A percentile compares a stretch with the other conserved stretches of the same genome.
phyloP scores from a whole-genome alignment of 305 asterid genomes.

The Solanum hybrid region DNA sequence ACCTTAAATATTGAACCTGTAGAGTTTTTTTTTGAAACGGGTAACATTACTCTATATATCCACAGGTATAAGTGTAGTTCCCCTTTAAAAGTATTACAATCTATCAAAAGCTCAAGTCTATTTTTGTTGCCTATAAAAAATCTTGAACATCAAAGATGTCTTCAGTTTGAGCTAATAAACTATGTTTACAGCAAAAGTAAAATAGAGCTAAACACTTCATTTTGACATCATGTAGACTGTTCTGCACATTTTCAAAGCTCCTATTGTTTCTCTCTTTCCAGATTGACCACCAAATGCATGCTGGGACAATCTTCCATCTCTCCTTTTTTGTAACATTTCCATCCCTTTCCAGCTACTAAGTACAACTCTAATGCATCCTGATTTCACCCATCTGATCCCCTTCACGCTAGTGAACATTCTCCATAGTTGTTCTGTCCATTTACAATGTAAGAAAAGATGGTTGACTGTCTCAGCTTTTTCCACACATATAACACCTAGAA shows the following conservation, averaged over 20 bases:
- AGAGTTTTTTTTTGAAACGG: background rate
- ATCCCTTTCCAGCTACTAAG: background rate
- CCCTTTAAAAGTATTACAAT: background rate
- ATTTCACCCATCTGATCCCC: background rate
- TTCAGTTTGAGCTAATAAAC: background rate
- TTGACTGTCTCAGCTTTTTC: background rate
- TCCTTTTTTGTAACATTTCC: background rate
- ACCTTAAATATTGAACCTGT: background rate
- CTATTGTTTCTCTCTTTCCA: background rate
- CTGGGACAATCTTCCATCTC: background rate
- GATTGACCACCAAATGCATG: background rate
- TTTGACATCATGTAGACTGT: background rate
- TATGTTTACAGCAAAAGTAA: background rate
- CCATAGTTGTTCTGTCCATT: background rate
- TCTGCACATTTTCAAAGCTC: background rate
- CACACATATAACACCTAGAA: background rate
- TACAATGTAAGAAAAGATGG: background rate
- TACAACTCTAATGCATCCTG: background rate
- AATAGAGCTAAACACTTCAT: background rate
- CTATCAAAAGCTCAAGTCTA: background rate
- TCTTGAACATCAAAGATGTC: background rate
- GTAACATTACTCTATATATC: background rate
- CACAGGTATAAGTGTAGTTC: background rate
- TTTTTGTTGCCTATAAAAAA: background rate
- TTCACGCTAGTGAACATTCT: background rate